These are phyloP conservation scores for Penicillium nordicum DNA, from an alignment of 2,329 filamentous ascomycete genomes.

Conservation along the genomic window DNA sequence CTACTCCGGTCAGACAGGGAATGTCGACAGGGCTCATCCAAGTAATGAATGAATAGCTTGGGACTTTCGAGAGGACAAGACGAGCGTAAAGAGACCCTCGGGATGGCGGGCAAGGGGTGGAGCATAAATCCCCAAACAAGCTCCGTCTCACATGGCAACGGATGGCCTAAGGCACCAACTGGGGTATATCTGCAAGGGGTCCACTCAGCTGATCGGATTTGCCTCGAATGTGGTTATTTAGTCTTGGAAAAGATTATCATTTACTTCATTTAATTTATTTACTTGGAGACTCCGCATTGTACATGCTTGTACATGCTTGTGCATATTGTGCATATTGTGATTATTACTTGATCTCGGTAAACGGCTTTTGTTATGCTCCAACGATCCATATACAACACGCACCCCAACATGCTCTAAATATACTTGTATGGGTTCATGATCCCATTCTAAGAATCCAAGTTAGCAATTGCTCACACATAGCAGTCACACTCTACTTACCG, in stretches of 20 bases:
- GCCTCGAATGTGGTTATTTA: too few species aligned
- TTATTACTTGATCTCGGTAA: not conserved
- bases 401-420: conserved; percentile 48
- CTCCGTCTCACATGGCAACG: conserved; percentile 23
- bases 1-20: conserved; percentile 17
- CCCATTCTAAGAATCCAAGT: conserved; percentile 63
- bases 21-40: conserved; percentile 15
- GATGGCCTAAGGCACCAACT: conserved; percentile 9
- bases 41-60: conserved; percentile 8
- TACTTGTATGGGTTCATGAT: conserved; percentile 99
- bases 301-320: not conserved
- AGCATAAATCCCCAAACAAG: conserved; percentile 25
- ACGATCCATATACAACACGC: not conserved
- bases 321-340: not conserved
- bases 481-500: conserved; percentile 57
- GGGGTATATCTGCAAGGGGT: conserved; percentile 18
- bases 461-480: conserved; percentile 10
- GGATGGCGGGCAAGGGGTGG: conserved; percentile 20
- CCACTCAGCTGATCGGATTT: conserved; percentile 5
- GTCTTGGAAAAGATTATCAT: not conserved
- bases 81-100: conserved; percentile 7
- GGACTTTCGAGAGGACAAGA: conserved; percentile 1
- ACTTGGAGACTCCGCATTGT: not conserved
- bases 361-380: not conserved
- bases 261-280: not conserved